Base-by-base conservation (phyloP, 257 asterid species). In the Handroanthus guayacan region DNA sequence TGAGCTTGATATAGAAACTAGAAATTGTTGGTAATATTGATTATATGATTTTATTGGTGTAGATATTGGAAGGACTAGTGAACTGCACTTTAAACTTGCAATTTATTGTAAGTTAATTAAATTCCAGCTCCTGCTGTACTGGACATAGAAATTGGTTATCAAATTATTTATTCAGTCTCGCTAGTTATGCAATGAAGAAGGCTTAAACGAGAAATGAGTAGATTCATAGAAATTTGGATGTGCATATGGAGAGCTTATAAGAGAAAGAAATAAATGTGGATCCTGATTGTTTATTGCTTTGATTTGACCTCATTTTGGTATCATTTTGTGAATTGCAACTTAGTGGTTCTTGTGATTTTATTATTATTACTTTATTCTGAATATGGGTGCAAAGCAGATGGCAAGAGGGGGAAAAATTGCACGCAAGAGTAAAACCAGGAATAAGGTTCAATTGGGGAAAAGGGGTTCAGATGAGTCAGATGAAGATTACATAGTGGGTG, bases 401-500 rank as follows among this genome's bases (percentile, higher is more conserved):
- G 86, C 87, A 52, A 84, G 80, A 84, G 83, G 88, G 74, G 79
- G 85, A 77, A 83, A 73, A 79, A 69, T 54, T 60, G 82, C 75
- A 20, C 50, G 41, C 76, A 78, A 70, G 69, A 75, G 76, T 44
- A 72, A 72, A 69, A 65, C 81, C 36, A 60, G 84, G 81, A 70
- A 74, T 65, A 84, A 71, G 74, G 86, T 65, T 45, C 74, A 60
- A 62, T 62, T 79, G 34, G 71, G 67, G 68, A 78, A 72, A 47
- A 72, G 45, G 38, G 78, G 74, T 52, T 84, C 86, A 0, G 93
- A 90, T 74, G 92, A 84, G 47, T 92, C 97, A 1, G 97, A 92
- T 61, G 96, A 90, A 85, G 97, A 93, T 82, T 93, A 89, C 80
- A 76, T 57, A 71, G 90, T 84, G 62, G 79, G 77, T 75, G 92